Evolutionary conservation across 805 yeast species (phyloP), one percentile per base, ranked within the genome.

Genomic region (Yueomyces sinensis): DNA sequence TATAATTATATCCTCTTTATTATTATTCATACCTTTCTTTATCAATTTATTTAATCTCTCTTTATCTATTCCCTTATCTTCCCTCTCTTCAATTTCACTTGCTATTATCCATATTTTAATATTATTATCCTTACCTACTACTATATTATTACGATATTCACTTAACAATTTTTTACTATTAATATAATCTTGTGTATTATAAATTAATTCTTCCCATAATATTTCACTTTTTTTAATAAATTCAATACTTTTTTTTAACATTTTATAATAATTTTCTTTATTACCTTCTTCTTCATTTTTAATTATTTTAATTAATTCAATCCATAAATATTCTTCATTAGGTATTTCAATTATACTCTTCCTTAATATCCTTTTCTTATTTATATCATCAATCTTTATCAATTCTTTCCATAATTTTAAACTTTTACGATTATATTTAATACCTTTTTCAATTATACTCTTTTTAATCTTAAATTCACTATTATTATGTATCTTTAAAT

Each of bases 341-440:
- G 94, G 91, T 4, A 78, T 47, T 18, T 59, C 63, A 39, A 77
- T 86, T 13, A 89, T 55, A 0, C 84, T 94, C 44, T 74, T 79
- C 60, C 79, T 74, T 16, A 82, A 54, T 0, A 83, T 65, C 37
- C 73, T 60, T 33, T 68, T 68, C 41, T 74, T 72, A 2, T 77
- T 62, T 2, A 62, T 45, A 3, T 58, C 58, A 46, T 89, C 95
- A 17, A 82, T 55, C 2, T 73, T 75, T 27, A 63, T 50, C 0
- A 94, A 93, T 39, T 69, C 70, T 3, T 72, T 40, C 97, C 98
- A 91, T 11, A 89, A 59, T 27, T 61, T 60, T 23, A 72, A 64
- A 3, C 86, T 74, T 24, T 55, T 58, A 0, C 74, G 67, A 39
- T 76, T 71, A 43, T 58, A 65, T 36, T 62, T 59, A 2, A 87